Evolutionary conservation across 805 yeast species (phyloP), one percentile per base, ranked within the genome.

Genomic region (Candida vartiovaarae): DNA sequence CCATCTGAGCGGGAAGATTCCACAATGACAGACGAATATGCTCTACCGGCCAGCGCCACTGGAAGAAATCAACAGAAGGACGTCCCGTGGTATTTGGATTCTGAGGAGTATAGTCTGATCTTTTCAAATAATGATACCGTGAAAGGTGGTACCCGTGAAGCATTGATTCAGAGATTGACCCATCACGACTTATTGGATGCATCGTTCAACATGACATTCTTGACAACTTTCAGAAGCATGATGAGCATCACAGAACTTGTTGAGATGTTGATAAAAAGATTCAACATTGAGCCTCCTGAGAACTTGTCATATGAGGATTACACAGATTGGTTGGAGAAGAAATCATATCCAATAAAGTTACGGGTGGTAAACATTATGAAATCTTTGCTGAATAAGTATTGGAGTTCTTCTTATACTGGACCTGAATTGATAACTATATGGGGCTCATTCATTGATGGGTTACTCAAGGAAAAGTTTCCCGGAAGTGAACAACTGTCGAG

Each of bases 221-320:
- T 89, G 46, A 66, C 79, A n/a, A 80, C 95, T 0, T 86, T 88
- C 62, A 69, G 83, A 32, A 78, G 90, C 31, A 84, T 89, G 59
- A 74, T 82, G 67, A 71, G 83, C 3, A 74, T 93, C 2, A 62
- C 72, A 8, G 84, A 81, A 41, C 67, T 90, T 32, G 66, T 85
- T 36, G 71, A 72, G 34, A 59, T 75, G 36, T 64, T 87, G 53
- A 74, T 84, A 30, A 72, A 74, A 34, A 69, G 95, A 43, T 91
- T 81, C 62, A 73, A 80, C 43, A 64, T 78, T 11, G 77, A 76
- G 49, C 93, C 96, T 24, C 96, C 96, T 0, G 96, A 86, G 55
- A 95, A 95, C 0, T 64, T 91, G 47, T 78, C 85, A 46, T 85
- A 79, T 56, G 95, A 84, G 48, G 95, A 87, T 55, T 86, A 84